These are phyloP conservation scores for Ramaria sp. DNA, from an alignment of 768 basidiomycete species.

Conservation along the genomic window DNA sequence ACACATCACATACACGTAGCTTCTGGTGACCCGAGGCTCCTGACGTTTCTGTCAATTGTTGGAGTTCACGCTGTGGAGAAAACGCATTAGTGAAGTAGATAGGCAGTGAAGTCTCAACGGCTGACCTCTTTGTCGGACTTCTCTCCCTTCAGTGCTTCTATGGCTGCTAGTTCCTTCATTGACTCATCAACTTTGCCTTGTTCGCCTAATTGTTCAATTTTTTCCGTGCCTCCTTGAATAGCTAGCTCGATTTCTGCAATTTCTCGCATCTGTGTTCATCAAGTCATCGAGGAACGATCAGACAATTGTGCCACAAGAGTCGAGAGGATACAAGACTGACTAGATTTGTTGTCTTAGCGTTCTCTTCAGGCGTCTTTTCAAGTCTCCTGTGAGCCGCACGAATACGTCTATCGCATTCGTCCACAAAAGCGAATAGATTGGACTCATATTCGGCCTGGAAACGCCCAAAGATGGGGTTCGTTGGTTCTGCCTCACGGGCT, in stretches of 20 bases:
- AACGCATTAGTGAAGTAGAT: neutral
- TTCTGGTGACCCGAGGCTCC: slow-evolving; percentile 99
- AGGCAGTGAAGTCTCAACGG: slow-evolving; percentile 5
- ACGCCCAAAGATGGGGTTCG: slow-evolving; percentile 69
- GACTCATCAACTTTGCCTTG: slow-evolving; percentile 99
- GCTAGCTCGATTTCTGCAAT: slow-evolving; percentile 99
- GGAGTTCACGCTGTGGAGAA: slow-evolving; percentile 66
- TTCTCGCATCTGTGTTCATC: slow-evolving; percentile 76
- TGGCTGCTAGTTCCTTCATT: slow-evolving; percentile 94
- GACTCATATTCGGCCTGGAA: slow-evolving; percentile 96
- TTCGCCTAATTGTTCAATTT: slow-evolving; percentile 93
- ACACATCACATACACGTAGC: slow-evolving; percentile 98
- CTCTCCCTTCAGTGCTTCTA: slow-evolving; percentile 94
- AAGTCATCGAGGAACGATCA: neutral
- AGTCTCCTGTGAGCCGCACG: slow-evolving; percentile 85
- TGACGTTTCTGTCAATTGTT: slow-evolving; percentile 93
- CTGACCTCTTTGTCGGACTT: slow-evolving; percentile 90
- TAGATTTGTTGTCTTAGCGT: slow-evolving; percentile 95
- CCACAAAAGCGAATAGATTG: slow-evolving; percentile 92
- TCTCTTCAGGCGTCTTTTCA: slow-evolving; percentile 99
- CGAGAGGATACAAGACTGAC: slow-evolving; percentile 29
- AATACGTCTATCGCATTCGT: slow-evolving; percentile 96
- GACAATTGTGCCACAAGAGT: neutral
- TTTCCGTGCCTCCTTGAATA: slow-evolving; percentile 97
- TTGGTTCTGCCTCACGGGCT: slow-evolving; percentile 64